Conservation (phyloP, 2,329 filamentous ascomycete species). For the Fusarium albosuccineum region DNA sequence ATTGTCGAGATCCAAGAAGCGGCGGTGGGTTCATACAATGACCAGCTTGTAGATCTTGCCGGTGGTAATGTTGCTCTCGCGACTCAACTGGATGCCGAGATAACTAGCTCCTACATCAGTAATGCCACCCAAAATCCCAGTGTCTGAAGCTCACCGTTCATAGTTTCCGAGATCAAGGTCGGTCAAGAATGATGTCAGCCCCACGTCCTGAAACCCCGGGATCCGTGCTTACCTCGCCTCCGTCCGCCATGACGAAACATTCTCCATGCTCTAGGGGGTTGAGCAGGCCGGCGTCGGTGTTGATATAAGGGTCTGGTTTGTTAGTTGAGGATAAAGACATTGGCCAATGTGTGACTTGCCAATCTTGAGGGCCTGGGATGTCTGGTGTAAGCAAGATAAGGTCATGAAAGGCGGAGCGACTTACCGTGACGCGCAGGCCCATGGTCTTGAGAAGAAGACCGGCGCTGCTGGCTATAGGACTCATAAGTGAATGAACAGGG, state of each 20-base stretch:
- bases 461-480: constrained; percentile 52
- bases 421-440: constrained; percentile 76
- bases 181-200: constrained; percentile 47
- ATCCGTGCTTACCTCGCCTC: constrained; percentile 30
- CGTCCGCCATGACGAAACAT: constrained; percentile 88
- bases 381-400: constrained; percentile 11
- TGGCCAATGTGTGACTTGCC: too few relatives aligned
- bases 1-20: not conserved
- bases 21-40: constrained; percentile 67
- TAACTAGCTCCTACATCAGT: constrained; percentile 59
- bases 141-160: constrained; percentile 54
- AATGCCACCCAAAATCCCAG: not conserved
- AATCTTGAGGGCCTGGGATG: constrained; percentile 35
- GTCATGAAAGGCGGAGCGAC: not conserved
- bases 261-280: constrained; percentile 78
- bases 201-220: not conserved
- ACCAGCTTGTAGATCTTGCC: constrained; percentile 96
- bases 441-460: constrained; percentile 83
- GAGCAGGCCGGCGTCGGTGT: constrained; percentile 31
- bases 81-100: constrained; percentile 82
- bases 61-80: constrained; percentile 96
- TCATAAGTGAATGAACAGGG: constrained; percentile 12
- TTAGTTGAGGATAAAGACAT: too few relatives aligned
- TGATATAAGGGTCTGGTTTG: not conserved
- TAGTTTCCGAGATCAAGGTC: constrained; percentile 71